These are phyloP conservation scores for Cicer bijugum DNA, from an alignment of 306 rosid species.

Conservation along the genomic window DNA sequence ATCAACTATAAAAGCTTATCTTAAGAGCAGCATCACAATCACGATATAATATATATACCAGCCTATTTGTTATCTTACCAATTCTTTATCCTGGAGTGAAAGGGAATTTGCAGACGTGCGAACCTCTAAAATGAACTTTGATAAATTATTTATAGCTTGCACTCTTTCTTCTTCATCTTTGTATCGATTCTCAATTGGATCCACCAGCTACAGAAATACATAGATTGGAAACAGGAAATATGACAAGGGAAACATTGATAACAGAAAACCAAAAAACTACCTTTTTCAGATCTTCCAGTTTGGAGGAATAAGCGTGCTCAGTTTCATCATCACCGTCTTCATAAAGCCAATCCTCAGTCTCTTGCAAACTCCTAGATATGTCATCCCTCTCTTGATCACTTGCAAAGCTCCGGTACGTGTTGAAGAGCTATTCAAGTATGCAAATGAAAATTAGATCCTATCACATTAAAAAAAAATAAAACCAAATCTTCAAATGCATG, in stretches of 20 bases:
- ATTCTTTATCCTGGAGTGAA: constrained; percentile 45
- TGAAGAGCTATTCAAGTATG: constrained; percentile 69
- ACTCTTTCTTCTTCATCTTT: constrained; percentile 80
- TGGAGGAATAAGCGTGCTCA: constrained; percentile 76
- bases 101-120: constrained; percentile 44
- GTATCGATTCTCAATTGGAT: constrained; percentile 86
- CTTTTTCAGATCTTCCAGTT: constrained; percentile 82
- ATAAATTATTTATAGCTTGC: constrained; percentile 53
- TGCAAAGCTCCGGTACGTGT: constrained; percentile 77
- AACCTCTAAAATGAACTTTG: constrained; percentile 30
- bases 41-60: constrained; percentile 8
- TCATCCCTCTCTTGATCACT: constrained; percentile 84
- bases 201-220: constrained; percentile 66
- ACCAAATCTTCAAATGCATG: constrained; percentile 33
- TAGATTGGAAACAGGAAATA: constrained; percentile 38
- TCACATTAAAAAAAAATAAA: constrained; percentile 30
- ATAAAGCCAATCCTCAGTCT: constrained; percentile 97
- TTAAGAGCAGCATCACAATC: constrained; percentile 36
- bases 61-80: constrained; percentile 38
- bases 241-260: constrained; percentile 33
- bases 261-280: constrained; percentile 50
- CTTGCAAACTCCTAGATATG: constrained; percentile 81
- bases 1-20: constrained; percentile 29
- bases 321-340: constrained; percentile 98
- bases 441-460: constrained; percentile 43